Conservation (phyloP, 1,139 yeast genomes). For the Protomyces inouyei region DNA sequence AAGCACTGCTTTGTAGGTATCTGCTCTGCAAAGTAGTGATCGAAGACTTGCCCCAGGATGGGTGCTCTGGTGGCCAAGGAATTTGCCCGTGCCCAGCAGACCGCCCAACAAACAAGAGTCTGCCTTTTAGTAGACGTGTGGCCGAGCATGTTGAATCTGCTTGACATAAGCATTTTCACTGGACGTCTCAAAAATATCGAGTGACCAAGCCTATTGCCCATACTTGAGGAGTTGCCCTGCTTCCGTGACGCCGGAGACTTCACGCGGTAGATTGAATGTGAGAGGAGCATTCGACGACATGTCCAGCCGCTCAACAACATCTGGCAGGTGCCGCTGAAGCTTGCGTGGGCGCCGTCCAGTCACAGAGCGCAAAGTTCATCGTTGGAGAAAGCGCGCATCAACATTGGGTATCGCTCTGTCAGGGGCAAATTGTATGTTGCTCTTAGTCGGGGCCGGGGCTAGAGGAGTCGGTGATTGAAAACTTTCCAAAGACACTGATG, state of each 20-base stretch:
- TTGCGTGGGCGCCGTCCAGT: no score
- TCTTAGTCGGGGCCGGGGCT: no score
- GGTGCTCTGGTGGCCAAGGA: not conserved
- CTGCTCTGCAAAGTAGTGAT: constrained; percentile 17
- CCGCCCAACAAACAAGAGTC: not conserved
- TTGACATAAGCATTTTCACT: not conserved
- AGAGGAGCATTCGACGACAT: constrained; percentile 10
- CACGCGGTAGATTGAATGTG: constrained; percentile 14
- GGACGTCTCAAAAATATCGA: not conserved
- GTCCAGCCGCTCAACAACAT: constrained; percentile 3
- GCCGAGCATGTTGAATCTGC: not conserved
- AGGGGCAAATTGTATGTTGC: no score
- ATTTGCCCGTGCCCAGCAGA: not conserved
- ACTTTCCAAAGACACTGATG: no score
- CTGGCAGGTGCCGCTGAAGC: no score
- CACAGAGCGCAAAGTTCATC: no score
- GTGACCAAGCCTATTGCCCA: constrained; percentile 6
- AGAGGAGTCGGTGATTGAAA: no score
- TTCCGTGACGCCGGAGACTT: constrained; percentile 3
- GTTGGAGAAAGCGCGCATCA: no score
- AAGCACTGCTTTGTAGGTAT: not conserved
- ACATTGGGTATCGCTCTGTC: no score
- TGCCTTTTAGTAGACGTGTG: constrained; percentile 4
- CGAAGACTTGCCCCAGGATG: constrained; percentile 17
- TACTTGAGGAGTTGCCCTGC: constrained; percentile 15